These are phyloP conservation scores for Metarhizium brunneum DNA, from an alignment of 2,329 filamentous ascomycete species.

Conservation along the genomic window DNA sequence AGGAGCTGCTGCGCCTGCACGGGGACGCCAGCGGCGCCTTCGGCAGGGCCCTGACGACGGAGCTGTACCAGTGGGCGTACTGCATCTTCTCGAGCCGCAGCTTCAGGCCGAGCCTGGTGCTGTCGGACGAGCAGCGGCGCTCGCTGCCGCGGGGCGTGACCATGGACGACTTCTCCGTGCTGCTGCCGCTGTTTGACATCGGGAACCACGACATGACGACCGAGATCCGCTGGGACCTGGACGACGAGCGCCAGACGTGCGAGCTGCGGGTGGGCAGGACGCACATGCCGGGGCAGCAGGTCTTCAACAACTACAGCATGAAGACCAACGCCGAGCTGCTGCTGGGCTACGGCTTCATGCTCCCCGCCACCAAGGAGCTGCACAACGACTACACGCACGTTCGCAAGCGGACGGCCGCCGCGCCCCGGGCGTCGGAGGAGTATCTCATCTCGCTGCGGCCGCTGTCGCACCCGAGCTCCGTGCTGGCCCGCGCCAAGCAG, in stretches of 20 bases:
- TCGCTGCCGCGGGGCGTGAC: constrained; percentile 21
- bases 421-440: constrained; percentile 23
- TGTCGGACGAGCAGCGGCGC: constrained; percentile 24
- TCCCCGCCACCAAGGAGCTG: constrained; percentile 35
- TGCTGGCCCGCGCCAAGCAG: constrained; percentile 34
- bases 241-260: constrained; percentile 29
- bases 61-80: constrained; percentile 55
- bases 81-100: constrained; percentile 56
- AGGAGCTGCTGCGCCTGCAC: constrained; percentile 22
- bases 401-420: constrained; percentile 30
- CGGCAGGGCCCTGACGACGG: constrained; percentile 29
- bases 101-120: constrained; percentile 51
- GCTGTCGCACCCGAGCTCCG: constrained; percentile 35
- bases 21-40: constrained; percentile 15
- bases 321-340: constrained; percentile 67
- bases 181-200: constrained; percentile 63
- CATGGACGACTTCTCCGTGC: constrained; percentile 54
- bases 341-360: constrained; percentile 53
- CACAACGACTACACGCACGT: constrained; percentile 54
- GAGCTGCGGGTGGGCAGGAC: constrained; percentile 30
- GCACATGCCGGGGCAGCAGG: constrained; percentile 43
- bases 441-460: constrained; percentile 46
- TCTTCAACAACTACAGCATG: constrained; percentile 64
- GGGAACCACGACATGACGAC: constrained; percentile 60
- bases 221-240: constrained; percentile 48